These are phyloP conservation scores for Guadua angustifolia DNA, from an alignment of 176 grass and related monocot species.

Conservation along the genomic window DNA sequence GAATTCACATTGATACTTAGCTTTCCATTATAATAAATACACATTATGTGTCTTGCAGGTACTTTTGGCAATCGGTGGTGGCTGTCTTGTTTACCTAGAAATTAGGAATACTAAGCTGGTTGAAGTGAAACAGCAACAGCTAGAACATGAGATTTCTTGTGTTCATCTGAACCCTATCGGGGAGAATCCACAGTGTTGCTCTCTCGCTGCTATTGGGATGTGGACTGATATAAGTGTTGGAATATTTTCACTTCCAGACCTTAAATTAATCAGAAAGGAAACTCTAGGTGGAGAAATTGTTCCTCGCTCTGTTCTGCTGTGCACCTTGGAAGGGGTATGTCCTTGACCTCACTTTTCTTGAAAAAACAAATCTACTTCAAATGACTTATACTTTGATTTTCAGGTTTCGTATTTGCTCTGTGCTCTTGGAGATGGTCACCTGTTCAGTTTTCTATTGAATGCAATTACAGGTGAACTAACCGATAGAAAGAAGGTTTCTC, in stretches of 20 bases:
- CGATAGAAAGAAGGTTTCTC: slow-evolving; percentile 93
- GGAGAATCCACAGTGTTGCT: slow-evolving; percentile 64
- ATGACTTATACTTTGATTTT: slow-evolving; percentile 40
- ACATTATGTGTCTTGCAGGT: slow-evolving; percentile 58
- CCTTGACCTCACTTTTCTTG: slow-evolving; percentile 29
- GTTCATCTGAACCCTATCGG: slow-evolving; percentile 85
- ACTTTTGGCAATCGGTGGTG: slow-evolving; percentile 88
- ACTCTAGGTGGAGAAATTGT: slow-evolving; percentile 96
- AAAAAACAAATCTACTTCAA: slow-evolving; percentile 22
- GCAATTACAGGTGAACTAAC: slow-evolving; percentile 64
- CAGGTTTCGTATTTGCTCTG: slow-evolving; percentile 93
- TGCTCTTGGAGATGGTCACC: slow-evolving; percentile 94
- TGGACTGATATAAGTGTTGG: slow-evolving; percentile 99
- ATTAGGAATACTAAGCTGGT: slow-evolving; percentile 74
- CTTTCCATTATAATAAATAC: slow-evolving; percentile 13
- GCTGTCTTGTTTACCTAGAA: slow-evolving; percentile 97
- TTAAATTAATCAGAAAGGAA: slow-evolving; percentile 81
- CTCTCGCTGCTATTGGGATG: slow-evolving; percentile 92
- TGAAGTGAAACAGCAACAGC: slow-evolving; percentile 81
- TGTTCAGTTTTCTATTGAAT: slow-evolving; percentile 89
- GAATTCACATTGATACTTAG: background rate
- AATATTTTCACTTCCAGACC: slow-evolving; percentile 89
- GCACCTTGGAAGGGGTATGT: slow-evolving; percentile 93
- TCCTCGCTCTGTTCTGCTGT: slow-evolving; percentile 93
- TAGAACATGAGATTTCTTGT: slow-evolving; percentile 97